These are phyloP conservation scores for Zasmidium citrigriseum DNA, from an alignment of 2,329 filamentous ascomycete genomes.

Conservation along the genomic window DNA sequence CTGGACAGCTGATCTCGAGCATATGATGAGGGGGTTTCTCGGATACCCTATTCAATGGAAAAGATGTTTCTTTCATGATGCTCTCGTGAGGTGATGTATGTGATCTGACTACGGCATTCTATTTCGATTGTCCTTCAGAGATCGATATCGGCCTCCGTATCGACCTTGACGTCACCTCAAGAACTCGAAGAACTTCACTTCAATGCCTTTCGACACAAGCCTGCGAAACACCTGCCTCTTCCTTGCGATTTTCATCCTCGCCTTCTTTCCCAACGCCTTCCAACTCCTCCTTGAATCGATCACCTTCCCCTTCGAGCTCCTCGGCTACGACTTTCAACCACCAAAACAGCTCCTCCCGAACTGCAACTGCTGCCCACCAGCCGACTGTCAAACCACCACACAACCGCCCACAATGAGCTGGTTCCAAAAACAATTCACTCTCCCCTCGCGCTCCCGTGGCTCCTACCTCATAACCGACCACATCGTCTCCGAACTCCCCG, in stretches of 20 bases:
- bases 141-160: slow-evolving; percentile 6
- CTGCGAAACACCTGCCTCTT: slow-evolving; percentile 47
- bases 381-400: slow-evolving; percentile 28
- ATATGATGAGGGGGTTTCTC: background rate
- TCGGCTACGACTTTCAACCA: slow-evolving; percentile 34
- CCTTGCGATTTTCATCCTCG: slow-evolving; percentile 50
- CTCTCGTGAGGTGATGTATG: background rate
- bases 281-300: slow-evolving; percentile 40
- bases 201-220: slow-evolving; percentile 31
- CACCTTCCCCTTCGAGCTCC: slow-evolving; percentile 33
- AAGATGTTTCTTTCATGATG: background rate
- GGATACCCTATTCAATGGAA: slow-evolving; percentile 1
- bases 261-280: slow-evolving; percentile 53
- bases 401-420: slow-evolving; percentile 55
- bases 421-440: slow-evolving; percentile 81
- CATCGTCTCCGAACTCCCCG: slow-evolving; percentile 70
- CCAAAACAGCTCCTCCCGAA: slow-evolving; percentile 27
- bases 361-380: slow-evolving; percentile 37
- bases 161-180: slow-evolving; percentile 12
- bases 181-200: background rate
- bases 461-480: slow-evolving; percentile 86
- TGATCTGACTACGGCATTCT: slow-evolving; percentile 8
- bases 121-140: slow-evolving; percentile 1
- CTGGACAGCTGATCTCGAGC: background rate
- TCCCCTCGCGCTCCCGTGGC: slow-evolving; percentile 75